phyloP scores from a whole-genome alignment of 108 stramenopile species.

The Skeletonema tropicum region DNA sequence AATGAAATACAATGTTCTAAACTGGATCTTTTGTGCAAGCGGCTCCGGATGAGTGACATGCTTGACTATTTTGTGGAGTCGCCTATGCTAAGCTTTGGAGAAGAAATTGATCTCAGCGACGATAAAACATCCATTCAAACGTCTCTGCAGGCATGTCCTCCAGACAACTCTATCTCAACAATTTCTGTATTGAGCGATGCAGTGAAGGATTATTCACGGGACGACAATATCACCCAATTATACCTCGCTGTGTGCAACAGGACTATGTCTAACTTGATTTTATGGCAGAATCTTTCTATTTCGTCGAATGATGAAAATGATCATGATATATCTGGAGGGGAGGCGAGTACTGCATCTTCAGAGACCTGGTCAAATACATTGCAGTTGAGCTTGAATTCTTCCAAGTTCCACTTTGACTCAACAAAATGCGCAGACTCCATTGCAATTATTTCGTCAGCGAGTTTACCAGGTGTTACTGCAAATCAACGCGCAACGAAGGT shows the following conservation, averaged over 20 bases:
- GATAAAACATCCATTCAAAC: not conserved
- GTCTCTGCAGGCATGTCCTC: not conserved
- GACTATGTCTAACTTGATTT: conserved; percentile 52
- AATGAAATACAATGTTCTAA: conserved; percentile 36
- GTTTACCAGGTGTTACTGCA: conserved; percentile 38
- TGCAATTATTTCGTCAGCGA: conserved; percentile 51
- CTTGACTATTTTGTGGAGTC: conserved; percentile 58
- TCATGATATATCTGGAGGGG: conserved; percentile 41
- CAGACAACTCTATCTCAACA: conserved; percentile 8
- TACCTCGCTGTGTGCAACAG: conserved; percentile 72
- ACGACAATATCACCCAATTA: conserved; percentile 34
- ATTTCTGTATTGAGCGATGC: conserved; percentile 30
- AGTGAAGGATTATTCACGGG: conserved; percentile 7
- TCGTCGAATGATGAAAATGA: conserved; percentile 56
- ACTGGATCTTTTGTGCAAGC: conserved; percentile 66
- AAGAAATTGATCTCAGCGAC: not conserved
- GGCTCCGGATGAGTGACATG: conserved; percentile 69
- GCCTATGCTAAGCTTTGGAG: conserved; percentile 21
- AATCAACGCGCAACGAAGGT: conserved; percentile 85
- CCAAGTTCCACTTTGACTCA: conserved; percentile 67
- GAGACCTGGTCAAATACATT: conserved; percentile 30
- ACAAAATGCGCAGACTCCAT: conserved; percentile 90
- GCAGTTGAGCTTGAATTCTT: conserved; percentile 51
- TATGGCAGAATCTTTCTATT: conserved; percentile 71
- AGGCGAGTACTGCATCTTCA: conserved; percentile 18